Base-by-base conservation (phyloP, 768 basidiomycete species). In the Cyclocybe cylindracea region DNA sequence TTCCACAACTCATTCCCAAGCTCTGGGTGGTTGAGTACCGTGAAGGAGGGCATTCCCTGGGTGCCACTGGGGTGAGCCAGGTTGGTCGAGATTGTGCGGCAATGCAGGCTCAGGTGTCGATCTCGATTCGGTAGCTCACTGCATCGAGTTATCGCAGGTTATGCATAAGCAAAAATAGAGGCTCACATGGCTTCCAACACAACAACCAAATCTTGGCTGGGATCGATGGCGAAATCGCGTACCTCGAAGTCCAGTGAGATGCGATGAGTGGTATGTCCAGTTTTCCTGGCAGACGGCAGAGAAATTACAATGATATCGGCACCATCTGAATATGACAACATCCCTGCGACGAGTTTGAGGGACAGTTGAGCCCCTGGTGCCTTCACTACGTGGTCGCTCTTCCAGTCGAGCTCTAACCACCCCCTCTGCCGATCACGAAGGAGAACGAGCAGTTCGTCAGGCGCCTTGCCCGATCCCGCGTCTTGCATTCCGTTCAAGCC, bases 141-240 rank as follows among this genome's bases (percentile, higher is more conserved):
- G 51, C 37, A 18, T 24, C 24, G 24, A 24, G 3, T 24, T 24
- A 24, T 24, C 24, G 5, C 24, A 24, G 24, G 4, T 1, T 24
- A 24, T 5, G 24, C 24, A 3, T 24, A 24, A 24, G 5, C 46
- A 16, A 1, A 10, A 36, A 35, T 18, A 42, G 46, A 34, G 5
- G 3, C 10, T 4, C 24, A 24, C 29, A 44, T 43, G 6, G 24
- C 57, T 47, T 63, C 63, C 10, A 82, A 61, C 13, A 80, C 60
- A 9, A 78, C 74, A 31, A 85, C 66, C 43, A 86, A 58, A 55
- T 86, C 82, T 62, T 86, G 84, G 4, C 80, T 76, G 0, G 85
- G 84, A 56, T 86, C 84, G 9, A 86, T 79, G 0, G 81, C 83
- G 53, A 86, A 84, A 56, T 86, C 84, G 35, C 78, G 69, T 32